Evolutionary conservation across 2,329 filamentous ascomycete species (phyloP).

Genomic region (Aspergillus viridinutans): DNA sequence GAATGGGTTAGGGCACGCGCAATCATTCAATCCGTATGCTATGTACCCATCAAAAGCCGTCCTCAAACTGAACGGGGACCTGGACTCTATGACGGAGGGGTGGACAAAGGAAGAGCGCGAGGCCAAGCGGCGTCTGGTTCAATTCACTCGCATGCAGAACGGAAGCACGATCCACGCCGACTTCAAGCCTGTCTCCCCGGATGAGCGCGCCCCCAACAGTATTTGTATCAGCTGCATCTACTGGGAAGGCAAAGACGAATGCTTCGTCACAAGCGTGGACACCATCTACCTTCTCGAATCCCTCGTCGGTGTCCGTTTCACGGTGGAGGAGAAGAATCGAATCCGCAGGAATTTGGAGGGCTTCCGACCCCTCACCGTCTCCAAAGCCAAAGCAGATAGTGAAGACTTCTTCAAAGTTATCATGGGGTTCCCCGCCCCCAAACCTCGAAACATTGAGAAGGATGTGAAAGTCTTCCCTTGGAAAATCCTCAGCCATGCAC

Average conservation of each 20-base stretch:
- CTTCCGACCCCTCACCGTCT: constrained; percentile 87
- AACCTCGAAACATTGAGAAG: constrained; percentile 97
- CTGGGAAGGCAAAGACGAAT: constrained; percentile 89
- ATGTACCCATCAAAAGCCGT: constrained; percentile 80
- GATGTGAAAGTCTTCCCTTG: constrained; percentile 98
- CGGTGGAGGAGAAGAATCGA: constrained; percentile 96
- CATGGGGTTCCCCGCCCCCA: constrained; percentile 93
- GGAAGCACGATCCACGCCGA: constrained; percentile 76
- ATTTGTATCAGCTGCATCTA: constrained; percentile 97
- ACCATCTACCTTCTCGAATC: constrained; percentile 94
- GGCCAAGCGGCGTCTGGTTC: constrained; percentile 75
- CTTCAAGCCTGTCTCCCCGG: constrained; percentile 73
- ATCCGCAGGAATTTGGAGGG: constrained; percentile 94
- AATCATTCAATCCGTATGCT: constrained; percentile 69
- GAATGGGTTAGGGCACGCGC: constrained; percentile 44
- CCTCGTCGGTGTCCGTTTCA: constrained; percentile 80
- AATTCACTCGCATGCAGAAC: constrained; percentile 77
- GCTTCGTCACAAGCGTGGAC: constrained; percentile 93
- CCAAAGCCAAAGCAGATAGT: constrained; percentile 85
- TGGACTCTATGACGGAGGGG: constrained; percentile 74
- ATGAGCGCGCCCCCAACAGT: constrained; percentile 75
- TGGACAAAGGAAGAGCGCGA: constrained; percentile 82
- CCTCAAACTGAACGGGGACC: constrained; percentile 78
- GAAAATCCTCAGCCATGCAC: constrained; percentile 78
- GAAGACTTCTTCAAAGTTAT: constrained; percentile 99